phyloP scores from a whole-genome alignment of 2,329 filamentous ascomycete genomes.

The Kalaharituber pfeilii region DNA sequence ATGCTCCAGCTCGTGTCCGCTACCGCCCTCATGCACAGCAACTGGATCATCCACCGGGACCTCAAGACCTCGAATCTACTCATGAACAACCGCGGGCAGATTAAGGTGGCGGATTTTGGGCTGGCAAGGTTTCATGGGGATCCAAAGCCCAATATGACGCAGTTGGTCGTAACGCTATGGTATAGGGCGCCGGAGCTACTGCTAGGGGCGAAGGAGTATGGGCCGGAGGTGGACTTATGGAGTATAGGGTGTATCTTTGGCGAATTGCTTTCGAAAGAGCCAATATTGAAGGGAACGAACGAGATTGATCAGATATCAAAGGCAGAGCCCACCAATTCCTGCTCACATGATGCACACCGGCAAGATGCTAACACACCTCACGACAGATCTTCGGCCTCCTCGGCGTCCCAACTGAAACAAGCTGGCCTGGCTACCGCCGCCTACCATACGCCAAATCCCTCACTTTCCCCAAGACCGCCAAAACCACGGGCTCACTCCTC shows the following conservation, averaged over 20 bases:
- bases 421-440: slow-evolving; percentile 73
- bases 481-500: slow-evolving; percentile 37
- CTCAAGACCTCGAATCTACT: slow-evolving; percentile 88
- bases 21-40: slow-evolving; percentile 66
- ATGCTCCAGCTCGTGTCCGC: slow-evolving; percentile 67
- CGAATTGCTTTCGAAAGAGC: slow-evolving; percentile 68
- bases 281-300: slow-evolving; percentile 72
- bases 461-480: slow-evolving; percentile 41
- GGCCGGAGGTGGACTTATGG: slow-evolving; percentile 93
- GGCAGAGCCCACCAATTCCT: no score
- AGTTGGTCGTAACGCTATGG: slow-evolving; percentile 92
- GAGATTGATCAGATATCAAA: slow-evolving; percentile 78
- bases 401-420: slow-evolving; percentile 63
- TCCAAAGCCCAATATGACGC: slow-evolving; percentile 55
- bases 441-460: slow-evolving; percentile 74
- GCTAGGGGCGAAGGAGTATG: slow-evolving; percentile 87
- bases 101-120: slow-evolving; percentile 95
- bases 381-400: slow-evolving; percentile 80
- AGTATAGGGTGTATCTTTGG: slow-evolving; percentile 92
- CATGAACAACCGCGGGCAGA: slow-evolving; percentile 81
- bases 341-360: no score
- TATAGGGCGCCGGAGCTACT: slow-evolving; percentile 90
- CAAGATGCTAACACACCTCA: slow-evolving; percentile 12
- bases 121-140: slow-evolving; percentile 73
- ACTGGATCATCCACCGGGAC: slow-evolving; percentile 86